Conservation (phyloP, 169 alveolate genomes). For the Amoebophrya sp. region DNA sequence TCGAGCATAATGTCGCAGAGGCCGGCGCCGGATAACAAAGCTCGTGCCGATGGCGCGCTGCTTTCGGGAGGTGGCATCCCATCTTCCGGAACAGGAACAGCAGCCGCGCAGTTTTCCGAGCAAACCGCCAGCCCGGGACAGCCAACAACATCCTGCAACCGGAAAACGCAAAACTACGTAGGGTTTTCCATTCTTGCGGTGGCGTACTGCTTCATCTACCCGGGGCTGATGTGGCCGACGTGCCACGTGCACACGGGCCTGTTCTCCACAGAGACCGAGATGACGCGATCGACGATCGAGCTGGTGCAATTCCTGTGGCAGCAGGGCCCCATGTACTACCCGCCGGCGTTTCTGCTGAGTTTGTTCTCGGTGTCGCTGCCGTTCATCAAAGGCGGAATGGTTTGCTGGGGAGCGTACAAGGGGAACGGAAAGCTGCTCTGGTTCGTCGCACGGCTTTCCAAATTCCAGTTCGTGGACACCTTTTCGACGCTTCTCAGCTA, state of each 20-base stretch:
- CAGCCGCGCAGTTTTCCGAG: too few relatives aligned
- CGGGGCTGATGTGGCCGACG: background rate
- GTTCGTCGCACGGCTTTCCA: background rate
- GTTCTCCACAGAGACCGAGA: background rate
- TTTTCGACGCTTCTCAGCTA: background rate
- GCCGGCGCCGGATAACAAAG: too few relatives aligned
- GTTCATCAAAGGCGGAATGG: background rate
- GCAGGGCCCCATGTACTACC: background rate
- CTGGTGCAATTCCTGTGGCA: background rate
- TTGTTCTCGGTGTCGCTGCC: background rate
- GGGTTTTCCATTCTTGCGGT: background rate
- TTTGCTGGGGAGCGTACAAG: background rate
- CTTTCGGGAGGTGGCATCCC: too few relatives aligned
- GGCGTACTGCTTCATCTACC: background rate
- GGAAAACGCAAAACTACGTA: background rate
- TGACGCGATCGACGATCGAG: background rate
- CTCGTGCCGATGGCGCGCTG: too few relatives aligned
- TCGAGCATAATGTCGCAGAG: too few relatives aligned
- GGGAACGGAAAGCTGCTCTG: background rate
- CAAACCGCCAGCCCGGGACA: too few relatives aligned
- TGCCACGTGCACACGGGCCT: background rate
- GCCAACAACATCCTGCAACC: too few relatives aligned
- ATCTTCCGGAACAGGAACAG: too few relatives aligned
- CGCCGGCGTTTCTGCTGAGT: background rate
- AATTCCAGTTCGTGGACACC: background rate